Evolutionary conservation across 441 rosid genomes (phyloP).

Genomic region (Daphne laureola): DNA sequence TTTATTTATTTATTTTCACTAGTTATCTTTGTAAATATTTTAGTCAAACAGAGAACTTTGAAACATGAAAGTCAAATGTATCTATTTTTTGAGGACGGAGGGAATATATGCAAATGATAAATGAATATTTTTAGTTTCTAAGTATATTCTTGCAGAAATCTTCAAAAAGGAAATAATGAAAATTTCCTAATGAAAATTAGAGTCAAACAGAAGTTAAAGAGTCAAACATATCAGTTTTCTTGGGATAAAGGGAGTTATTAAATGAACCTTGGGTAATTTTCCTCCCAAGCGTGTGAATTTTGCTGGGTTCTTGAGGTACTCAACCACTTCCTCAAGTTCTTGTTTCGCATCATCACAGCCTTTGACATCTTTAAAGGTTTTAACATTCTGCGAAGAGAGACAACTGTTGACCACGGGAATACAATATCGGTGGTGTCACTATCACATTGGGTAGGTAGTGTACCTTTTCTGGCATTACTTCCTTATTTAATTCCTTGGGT

Average conservation of each 20-base stretch:
- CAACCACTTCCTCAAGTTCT: constrained; percentile 98
- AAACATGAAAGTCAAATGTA: no score
- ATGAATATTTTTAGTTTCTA: no score
- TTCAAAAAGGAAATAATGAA: no score
- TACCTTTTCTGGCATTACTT: constrained; percentile 93
- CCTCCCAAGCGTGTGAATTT: constrained; percentile 99
- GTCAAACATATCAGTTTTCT: not conserved
- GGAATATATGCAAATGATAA: no score
- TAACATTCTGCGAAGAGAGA: constrained; percentile 62
- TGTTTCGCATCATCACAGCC: constrained; percentile 99
- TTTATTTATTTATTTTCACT: no score
- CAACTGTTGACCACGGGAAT: constrained; percentile 16
- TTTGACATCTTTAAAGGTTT: constrained; percentile 98
- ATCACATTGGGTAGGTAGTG: not conserved
- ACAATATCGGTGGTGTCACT: constrained; percentile 1
- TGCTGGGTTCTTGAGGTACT: constrained; percentile 87
- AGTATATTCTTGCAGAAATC: no score
- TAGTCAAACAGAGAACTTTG: no score
- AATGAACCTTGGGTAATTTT: constrained; percentile 89
- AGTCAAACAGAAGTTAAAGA: not conserved
- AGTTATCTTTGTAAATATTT: no score
- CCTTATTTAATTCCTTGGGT: constrained; percentile 89
- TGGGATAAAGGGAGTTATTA: constrained; percentile 2
- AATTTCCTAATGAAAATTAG: no score
- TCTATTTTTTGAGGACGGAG: no score